These are phyloP conservation scores for Termitomyces heimii DNA, from an alignment of 768 basidiomycete species.

Conservation along the genomic window DNA sequence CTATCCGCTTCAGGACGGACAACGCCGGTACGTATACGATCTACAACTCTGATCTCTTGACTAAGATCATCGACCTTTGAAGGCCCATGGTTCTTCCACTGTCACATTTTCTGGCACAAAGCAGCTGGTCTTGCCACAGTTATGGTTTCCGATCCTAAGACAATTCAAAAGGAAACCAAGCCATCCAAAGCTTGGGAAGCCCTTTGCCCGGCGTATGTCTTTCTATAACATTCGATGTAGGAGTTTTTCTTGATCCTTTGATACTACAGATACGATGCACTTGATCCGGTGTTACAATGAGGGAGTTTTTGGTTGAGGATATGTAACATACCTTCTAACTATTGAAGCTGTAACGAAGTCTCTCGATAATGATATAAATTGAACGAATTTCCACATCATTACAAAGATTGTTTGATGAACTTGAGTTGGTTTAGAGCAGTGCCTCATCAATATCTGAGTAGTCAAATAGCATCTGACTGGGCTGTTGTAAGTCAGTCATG, in stretches of 20 bases:
- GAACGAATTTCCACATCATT: background rate
- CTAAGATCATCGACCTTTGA: background rate
- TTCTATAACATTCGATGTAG: background rate
- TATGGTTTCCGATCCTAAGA: constrained; percentile 25
- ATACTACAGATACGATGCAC: constrained; percentile 11
- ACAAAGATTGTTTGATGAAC: too few species aligned
- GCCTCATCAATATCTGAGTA: too few species aligned
- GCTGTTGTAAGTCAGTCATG: too few species aligned
- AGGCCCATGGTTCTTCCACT: constrained; percentile 22
- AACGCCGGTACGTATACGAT: constrained; percentile 13
- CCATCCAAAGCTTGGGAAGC: constrained; percentile 17
- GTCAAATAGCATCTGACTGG: too few species aligned
- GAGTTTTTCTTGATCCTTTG: background rate
- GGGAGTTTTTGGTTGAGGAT: background rate
- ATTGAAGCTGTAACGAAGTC: background rate
- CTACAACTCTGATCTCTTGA: background rate
- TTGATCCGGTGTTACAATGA: constrained; percentile 6
- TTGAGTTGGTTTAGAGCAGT: too few species aligned
- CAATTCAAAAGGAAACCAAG: constrained; percentile 6
- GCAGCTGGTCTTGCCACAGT: constrained; percentile 37
- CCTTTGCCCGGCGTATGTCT: constrained; percentile 21
- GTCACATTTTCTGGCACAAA: constrained; percentile 34
- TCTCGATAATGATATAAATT: background rate
- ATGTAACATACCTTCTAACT: background rate
- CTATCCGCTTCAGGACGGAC: constrained; percentile 19